Evolutionary conservation across 257 asterid genomes (phyloP).

Genomic region (Solanum peruvianum): DNA sequence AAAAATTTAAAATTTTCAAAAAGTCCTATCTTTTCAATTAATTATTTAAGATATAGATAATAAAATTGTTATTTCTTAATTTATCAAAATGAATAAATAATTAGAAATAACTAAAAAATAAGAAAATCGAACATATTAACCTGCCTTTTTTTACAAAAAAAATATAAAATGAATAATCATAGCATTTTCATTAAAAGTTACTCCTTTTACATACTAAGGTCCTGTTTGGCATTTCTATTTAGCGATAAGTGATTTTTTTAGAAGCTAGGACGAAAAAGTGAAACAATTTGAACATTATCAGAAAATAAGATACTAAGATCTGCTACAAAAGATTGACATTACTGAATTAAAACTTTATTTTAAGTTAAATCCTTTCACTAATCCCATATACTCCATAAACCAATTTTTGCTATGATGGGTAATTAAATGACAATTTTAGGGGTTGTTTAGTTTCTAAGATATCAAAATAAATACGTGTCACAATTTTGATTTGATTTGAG

Average conservation of each 20-base stretch:
- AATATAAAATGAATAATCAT: no score
- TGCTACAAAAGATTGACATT: background rate
- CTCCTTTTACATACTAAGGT: no score
- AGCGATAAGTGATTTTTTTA: no score
- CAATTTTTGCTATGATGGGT: background rate
- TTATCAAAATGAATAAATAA: no score
- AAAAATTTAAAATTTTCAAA: no score
- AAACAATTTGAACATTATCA: background rate
- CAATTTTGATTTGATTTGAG: background rate
- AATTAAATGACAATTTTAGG: background rate
- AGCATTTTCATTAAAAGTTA: background rate
- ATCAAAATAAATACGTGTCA: background rate
- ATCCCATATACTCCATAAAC: background rate
- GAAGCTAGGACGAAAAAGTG: background rate
- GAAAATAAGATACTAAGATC: background rate
- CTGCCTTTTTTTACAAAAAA: no score
- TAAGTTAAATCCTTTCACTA: background rate
- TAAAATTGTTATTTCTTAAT: no score
- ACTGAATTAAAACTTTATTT: background rate
- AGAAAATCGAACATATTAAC: no score
- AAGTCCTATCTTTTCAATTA: no score
- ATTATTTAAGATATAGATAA: rapidly evolving
- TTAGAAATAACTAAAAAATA: no score
- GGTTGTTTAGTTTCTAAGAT: background rate
- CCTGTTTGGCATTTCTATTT: no score